Percentiles rank a stretch among this genome's conserved stretches.
These are phyloP conservation scores for Eucalyptus erythrocorys DNA, from an alignment of 345 rosid species.

Conservation along the genomic window DNA sequence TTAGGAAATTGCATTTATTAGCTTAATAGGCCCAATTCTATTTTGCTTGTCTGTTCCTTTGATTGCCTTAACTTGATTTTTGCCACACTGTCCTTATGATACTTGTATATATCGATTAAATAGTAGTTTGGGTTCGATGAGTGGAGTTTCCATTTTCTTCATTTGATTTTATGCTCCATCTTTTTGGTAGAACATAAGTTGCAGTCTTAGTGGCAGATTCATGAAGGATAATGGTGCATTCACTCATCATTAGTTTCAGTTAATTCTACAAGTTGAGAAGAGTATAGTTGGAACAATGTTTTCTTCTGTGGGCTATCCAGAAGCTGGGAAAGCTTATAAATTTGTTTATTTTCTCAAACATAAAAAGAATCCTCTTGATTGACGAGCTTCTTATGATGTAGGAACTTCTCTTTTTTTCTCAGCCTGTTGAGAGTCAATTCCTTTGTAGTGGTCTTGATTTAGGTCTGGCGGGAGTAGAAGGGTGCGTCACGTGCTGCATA, in stretches of 20 bases:
- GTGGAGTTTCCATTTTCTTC: not conserved
- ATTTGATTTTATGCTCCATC: not conserved
- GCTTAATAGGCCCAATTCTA: not conserved
- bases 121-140: not conserved
- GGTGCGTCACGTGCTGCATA: not conserved
- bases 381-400: not conserved
- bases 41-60: not conserved
- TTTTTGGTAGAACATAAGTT: not conserved
- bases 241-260: not conserved
- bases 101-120: not conserved
- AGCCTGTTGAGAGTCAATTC: not conserved
- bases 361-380: not conserved
- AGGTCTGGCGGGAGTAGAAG: not conserved
- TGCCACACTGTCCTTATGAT: not conserved
- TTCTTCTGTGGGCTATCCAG: not conserved
- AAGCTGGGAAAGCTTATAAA: not conserved
- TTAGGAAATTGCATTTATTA: not conserved
- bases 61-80: not conserved
- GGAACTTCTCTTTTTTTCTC: not conserved
- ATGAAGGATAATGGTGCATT: not conserved
- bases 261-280: not conserved
- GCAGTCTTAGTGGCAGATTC: not conserved
- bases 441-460: not conserved
- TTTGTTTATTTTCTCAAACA: not conserved
- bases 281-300: not conserved